Evolutionary conservation across 371 early-diverging fungal genomes (phyloP), one percentile per base, ranked within the genome.

Genomic region (Circinella minor): DNA sequence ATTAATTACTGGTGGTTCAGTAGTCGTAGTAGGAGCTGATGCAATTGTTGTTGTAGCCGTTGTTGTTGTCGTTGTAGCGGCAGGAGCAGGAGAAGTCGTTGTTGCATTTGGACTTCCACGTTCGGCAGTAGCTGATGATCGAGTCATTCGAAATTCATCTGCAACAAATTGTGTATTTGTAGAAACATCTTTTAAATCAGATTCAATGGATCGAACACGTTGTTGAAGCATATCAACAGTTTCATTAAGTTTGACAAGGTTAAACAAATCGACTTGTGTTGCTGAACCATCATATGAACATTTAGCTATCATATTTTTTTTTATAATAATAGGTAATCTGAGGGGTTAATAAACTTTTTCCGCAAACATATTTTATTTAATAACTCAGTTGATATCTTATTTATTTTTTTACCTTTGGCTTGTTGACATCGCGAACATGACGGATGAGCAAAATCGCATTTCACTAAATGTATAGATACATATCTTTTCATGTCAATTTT

Each of bases 401-500:
- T 38, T 18, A 47, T 13, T 60, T 47, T 34, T 39, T n/a, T 78
- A 83, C 84, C 84, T 74, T 82, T 81, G 10, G 81, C 75, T 60
- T 75, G 74, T 63, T 82, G 76, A 68, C 85, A 85, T 39, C 85
- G 70, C 7, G 71, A 61, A 61, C 85, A 85, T 34, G 75, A 69
- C 17, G 85, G 85, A 77, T 85, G 85, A 68, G 80, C 73, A 71
- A 85, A 85, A 66, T 85, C 85, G 66, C 85, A 85, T 59, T 85
- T 85, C 14, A 85, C 85, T 84, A 54, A 51, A 47, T 39, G 62
- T 51, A 51, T 5, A 43, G 43, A 43, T 1, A 43, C 43, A 43
- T 43, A n/a, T 39, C 3, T 63, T 18, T 14, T 63, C 46, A 51
- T 15, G 51, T 51, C 51, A 51, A 15, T 51, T 9, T 9, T 9